A percentile compares a stretch with the other conserved stretches of the same genome.
phyloP scores from a whole-genome alignment of 768 basidiomycete genomes.

The Cystobasidium tubakii region DNA sequence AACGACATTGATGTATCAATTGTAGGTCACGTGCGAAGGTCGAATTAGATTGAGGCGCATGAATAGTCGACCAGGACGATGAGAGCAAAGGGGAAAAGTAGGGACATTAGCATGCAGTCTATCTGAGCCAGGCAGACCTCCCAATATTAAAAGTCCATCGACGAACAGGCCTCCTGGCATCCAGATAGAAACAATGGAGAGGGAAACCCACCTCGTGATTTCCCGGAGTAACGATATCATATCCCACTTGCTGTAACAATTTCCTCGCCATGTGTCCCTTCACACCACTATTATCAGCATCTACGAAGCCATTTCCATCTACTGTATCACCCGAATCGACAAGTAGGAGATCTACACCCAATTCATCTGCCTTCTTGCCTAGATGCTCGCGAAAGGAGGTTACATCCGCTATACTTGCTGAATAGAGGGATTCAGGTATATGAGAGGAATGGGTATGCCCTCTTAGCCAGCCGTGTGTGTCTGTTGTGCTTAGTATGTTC shows the following conservation, averaged over 20 bases:
- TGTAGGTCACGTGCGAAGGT: slow-evolving; percentile 55
- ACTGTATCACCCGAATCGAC: slow-evolving; percentile 57
- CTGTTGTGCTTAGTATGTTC: slow-evolving; percentile 80
- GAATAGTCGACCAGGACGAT: too few species aligned
- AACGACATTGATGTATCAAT: too few species aligned
- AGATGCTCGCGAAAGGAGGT: slow-evolving; percentile 77
- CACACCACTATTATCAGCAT: slow-evolving; percentile 66
- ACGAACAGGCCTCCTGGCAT: too few species aligned
- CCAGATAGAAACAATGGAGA: too few species aligned
- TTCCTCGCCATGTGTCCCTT: slow-evolving; percentile 64
- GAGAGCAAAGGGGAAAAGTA: too few species aligned
- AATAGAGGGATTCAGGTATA: slow-evolving; percentile 31
- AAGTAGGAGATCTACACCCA: slow-evolving; percentile 73
- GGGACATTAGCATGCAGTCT: too few species aligned
- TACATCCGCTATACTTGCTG: slow-evolving; percentile 59
- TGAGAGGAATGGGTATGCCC: slow-evolving; percentile 26
- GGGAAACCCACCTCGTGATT: slow-evolving; percentile 61
- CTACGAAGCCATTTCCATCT: slow-evolving; percentile 67
- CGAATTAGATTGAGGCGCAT: slow-evolving; percentile 53
- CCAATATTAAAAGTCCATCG: too few species aligned
- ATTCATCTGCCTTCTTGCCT: slow-evolving; percentile 66
- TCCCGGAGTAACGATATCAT: slow-evolving; percentile 76
- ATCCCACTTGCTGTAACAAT: slow-evolving; percentile 61
- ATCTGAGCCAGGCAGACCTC: too few species aligned
- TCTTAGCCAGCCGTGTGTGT: slow-evolving; percentile 59